Evolutionary conservation across 352 stramenopile genomes (phyloP).

Genomic region (Globisporangium middletonii): DNA sequence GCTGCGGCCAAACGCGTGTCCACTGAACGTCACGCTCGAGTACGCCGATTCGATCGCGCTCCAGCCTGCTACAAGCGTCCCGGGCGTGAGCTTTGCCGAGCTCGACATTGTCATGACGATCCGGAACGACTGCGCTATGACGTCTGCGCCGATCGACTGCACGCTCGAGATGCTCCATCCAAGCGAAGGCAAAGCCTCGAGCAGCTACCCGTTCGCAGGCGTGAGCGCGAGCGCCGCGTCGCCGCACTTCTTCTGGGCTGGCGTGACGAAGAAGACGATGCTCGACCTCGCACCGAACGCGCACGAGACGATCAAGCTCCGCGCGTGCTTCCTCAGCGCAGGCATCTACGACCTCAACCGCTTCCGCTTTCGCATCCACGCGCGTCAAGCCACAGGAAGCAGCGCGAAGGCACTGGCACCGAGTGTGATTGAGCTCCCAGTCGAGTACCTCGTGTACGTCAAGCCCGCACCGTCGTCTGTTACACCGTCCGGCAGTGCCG

Average conservation of each 20-base stretch:
- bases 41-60: slow-evolving; percentile 43
- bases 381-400: not conserved
- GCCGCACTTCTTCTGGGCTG: slow-evolving; percentile 77
- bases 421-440: slow-evolving; percentile 56
- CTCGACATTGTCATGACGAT: slow-evolving; percentile 73
- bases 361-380: slow-evolving; percentile 56
- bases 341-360: slow-evolving; percentile 84
- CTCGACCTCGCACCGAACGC: slow-evolving; percentile 39
- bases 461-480: slow-evolving; percentile 14
- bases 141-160: slow-evolving; percentile 59
- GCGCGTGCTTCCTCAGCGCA: slow-evolving; percentile 63
- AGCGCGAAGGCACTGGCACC: slow-evolving; percentile 10
- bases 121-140: slow-evolving; percentile 51
- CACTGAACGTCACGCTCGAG: slow-evolving; percentile 62
- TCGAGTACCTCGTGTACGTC: slow-evolving; percentile 77
- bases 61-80: slow-evolving; percentile 8
- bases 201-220: slow-evolving; percentile 5
- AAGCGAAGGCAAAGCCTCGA: slow-evolving; percentile 36
- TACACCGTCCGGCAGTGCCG: not conserved
- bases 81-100: slow-evolving; percentile 40
- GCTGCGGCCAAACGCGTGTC: slow-evolving; percentile 38
- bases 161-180: slow-evolving; percentile 76
- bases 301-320: slow-evolving; percentile 43
- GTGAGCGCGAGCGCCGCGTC: slow-evolving; percentile 18
- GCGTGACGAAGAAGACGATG: slow-evolving; percentile 68